Conservation (phyloP, 108 stramenopile genomes). For the Hondaea fermentalgiana region DNA sequence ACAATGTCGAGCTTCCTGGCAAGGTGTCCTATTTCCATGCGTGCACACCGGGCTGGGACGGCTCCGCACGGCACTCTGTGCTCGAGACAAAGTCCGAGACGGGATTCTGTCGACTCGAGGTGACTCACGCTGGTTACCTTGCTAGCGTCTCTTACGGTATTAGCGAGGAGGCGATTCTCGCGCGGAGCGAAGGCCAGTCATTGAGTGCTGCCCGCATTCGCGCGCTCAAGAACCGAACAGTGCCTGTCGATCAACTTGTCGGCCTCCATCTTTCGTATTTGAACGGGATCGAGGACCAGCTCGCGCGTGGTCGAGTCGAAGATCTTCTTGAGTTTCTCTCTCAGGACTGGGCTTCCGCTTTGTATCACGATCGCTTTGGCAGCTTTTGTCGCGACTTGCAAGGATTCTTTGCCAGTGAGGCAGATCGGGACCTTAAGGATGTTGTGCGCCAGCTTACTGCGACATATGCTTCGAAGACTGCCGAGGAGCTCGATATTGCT, state of each 20-base stretch:
- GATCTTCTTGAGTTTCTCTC: slow-evolving; percentile 44
- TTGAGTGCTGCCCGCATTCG: neutral
- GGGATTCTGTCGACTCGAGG: neutral
- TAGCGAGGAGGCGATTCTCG: neutral
- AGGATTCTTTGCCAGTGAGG: neutral
- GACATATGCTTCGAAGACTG: neutral
- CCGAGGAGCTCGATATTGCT: neutral
- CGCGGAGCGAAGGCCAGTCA: neutral
- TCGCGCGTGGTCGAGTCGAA: slow-evolving; percentile 34
- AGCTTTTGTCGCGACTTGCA: neutral
- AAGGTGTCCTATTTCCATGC: slow-evolving; percentile 21
- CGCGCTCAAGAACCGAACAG: slow-evolving; percentile 26
- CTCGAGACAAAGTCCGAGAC: neutral
- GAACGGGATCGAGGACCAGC: slow-evolving; percentile 29
- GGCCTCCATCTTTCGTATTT: slow-evolving; percentile 43
- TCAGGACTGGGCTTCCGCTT: slow-evolving; percentile 30
- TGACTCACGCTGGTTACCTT: neutral
- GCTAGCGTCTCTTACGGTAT: neutral
- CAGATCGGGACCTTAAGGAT: neutral
- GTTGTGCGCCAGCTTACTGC: neutral
- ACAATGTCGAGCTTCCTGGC: slow-evolving; percentile 33
- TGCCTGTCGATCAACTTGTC: slow-evolving; percentile 20
- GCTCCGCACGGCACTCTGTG: neutral
- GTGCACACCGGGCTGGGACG: neutral
- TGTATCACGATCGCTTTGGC: slow-evolving; percentile 39